These are phyloP conservation scores for Termitomyces sp. DNA, from an alignment of 768 basidiomycete genomes.

Conservation along the genomic window DNA sequence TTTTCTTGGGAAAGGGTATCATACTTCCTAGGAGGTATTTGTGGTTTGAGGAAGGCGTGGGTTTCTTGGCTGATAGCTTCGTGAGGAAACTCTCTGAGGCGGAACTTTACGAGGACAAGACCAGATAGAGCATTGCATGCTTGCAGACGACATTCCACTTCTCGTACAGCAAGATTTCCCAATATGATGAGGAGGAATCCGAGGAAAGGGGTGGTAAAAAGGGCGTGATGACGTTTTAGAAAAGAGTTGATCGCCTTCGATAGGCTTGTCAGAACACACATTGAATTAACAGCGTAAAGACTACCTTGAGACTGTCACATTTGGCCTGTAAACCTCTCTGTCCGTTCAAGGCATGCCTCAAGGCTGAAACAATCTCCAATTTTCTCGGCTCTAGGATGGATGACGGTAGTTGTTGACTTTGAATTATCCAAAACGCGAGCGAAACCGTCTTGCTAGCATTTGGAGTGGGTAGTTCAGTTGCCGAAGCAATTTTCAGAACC, in stretches of 20 bases:
- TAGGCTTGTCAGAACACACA: neutral
- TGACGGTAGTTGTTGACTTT: constrained; percentile 25
- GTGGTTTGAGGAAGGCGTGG: constrained; percentile 22
- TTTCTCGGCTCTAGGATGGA: constrained; percentile 29
- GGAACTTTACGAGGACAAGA: constrained; percentile 41
- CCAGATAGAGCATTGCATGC: constrained; percentile 58
- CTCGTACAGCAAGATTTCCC: constrained; percentile 23
- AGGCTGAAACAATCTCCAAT: constrained; percentile 26
- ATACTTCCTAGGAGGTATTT: constrained; percentile 10
- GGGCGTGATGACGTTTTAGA: constrained; percentile 34
- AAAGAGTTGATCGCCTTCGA: constrained; percentile 31
- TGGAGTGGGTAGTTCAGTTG: constrained; percentile 29
- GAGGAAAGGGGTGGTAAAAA: constrained; percentile 46
- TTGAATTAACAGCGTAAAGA: neutral
- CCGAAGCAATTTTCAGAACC: constrained; percentile 37
- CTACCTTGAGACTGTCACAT: constrained; percentile 31
- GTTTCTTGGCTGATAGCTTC: constrained; percentile 21
- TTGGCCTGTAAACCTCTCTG: constrained; percentile 29
- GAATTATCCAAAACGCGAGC: constrained; percentile 47
- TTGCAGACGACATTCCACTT: constrained; percentile 35
- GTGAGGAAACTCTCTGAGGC: constrained; percentile 18
- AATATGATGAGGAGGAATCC: constrained; percentile 42
- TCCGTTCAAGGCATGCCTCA: constrained; percentile 33
- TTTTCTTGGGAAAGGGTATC: constrained; percentile 2
- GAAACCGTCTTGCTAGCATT: constrained; percentile 39